These are phyloP conservation scores for Entoloma clypeatum DNA, from an alignment of 1,284 basidiomycete genomes.

Conservation along the genomic window DNA sequence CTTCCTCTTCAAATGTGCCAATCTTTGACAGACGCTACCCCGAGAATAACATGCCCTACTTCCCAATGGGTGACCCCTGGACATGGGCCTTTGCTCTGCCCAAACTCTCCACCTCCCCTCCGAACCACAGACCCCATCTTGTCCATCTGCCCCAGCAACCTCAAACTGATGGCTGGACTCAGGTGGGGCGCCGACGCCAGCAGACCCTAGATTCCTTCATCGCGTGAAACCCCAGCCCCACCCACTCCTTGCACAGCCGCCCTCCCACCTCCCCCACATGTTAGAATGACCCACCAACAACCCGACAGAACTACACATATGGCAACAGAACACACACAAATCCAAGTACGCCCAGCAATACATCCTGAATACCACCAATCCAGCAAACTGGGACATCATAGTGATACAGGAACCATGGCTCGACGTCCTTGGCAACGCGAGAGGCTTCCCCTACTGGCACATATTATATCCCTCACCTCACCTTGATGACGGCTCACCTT, in stretches of 20 bases:
- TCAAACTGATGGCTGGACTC: neutral
- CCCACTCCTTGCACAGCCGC: neutral
- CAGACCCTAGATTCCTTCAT: neutral
- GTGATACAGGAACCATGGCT: slow-evolving; percentile 29
- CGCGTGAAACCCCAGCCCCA: too few relatives aligned
- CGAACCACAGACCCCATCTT: neutral
- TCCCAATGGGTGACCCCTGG: slow-evolving; percentile 2
- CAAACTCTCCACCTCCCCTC: neutral
- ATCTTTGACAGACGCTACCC: neutral
- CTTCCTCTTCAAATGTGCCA: neutral
- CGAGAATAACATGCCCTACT: slow-evolving; percentile 3
- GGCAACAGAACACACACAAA: slow-evolving; percentile 18
- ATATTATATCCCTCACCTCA: slow-evolving; percentile 17
- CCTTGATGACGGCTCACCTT: neutral
- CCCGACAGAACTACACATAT: slow-evolving; percentile 8
- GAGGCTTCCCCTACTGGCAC: slow-evolving; percentile 10
- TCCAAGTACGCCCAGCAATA: slow-evolving; percentile 7
- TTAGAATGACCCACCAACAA: neutral
- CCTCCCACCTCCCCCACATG: neutral
- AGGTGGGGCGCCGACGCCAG: neutral
- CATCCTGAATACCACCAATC: slow-evolving; percentile 7
- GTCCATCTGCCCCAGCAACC: neutral
- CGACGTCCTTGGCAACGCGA: slow-evolving; percentile 17
- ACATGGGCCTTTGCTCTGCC: neutral
- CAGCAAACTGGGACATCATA: slow-evolving; percentile 21